Evolutionary conservation across 2,329 filamentous ascomycete species (phyloP).

Genomic region (Didymella lethalis): DNA sequence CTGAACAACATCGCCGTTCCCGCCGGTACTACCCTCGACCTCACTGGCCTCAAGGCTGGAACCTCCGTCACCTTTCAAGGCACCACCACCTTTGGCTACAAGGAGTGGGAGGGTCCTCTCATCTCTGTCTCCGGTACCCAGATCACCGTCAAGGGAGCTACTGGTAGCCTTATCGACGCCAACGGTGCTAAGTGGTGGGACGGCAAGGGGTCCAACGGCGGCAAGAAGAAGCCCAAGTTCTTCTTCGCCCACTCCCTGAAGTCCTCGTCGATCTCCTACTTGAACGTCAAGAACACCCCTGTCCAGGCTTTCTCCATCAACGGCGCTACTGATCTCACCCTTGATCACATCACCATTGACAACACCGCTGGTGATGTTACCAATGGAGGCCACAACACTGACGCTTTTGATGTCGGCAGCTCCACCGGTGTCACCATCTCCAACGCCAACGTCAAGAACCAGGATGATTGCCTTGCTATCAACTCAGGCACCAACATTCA

Average conservation of each 20-base stretch:
- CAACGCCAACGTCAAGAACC: constrained; percentile 63
- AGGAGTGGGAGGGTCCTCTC: constrained; percentile 71
- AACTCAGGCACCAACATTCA: constrained; percentile 61
- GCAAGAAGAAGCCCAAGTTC: constrained; percentile 60
- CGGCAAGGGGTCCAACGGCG: constrained; percentile 56
- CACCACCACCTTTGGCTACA: constrained; percentile 71
- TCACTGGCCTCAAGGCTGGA: constrained; percentile 61
- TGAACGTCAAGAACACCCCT: constrained; percentile 64
- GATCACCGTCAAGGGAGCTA: constrained; percentile 66
- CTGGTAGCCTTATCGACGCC: constrained; percentile 64
- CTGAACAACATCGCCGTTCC: constrained; percentile 64
- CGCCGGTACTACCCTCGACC: constrained; percentile 65
- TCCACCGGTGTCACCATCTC: constrained; percentile 60
- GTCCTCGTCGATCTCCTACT: constrained; percentile 58
- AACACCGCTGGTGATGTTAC: constrained; percentile 62
- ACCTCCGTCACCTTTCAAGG: constrained; percentile 69
- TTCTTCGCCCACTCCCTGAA: constrained; percentile 64
- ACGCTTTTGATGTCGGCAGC: constrained; percentile 64
- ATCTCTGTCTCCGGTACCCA: constrained; percentile 66
- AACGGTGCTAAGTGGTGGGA: constrained; percentile 63
- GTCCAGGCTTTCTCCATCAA: constrained; percentile 62
- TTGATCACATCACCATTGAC: constrained; percentile 64
- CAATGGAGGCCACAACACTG: constrained; percentile 59
- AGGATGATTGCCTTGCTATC: constrained; percentile 67
- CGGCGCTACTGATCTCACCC: constrained; percentile 52